Percentiles rank a stretch among this genome's conserved stretches.
These are phyloP conservation scores for Chrysochromulina tobinii DNA, from an alignment of 78 protist genomes.

Conservation along the genomic window DNA sequence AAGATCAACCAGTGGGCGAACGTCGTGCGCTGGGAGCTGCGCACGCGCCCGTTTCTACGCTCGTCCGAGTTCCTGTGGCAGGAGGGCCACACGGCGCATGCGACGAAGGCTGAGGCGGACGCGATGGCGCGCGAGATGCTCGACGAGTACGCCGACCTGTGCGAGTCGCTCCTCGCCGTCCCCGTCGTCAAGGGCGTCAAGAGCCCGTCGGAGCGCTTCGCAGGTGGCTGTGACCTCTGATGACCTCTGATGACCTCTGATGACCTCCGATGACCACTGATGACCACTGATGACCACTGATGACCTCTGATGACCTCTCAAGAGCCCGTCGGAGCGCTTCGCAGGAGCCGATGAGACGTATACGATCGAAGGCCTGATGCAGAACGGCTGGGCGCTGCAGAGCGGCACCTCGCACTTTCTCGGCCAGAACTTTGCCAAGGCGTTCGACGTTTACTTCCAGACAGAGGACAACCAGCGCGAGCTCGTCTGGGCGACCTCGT, in stretches of 20 bases:
- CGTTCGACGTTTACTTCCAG: constrained; percentile 32
- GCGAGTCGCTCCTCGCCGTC: neutral
- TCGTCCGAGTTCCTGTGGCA: constrained; percentile 58
- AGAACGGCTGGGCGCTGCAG: constrained; percentile 55
- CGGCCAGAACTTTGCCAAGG: constrained; percentile 62
- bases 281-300: too few species aligned
- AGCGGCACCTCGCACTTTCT: constrained; percentile 17
- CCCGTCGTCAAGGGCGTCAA: constrained; percentile 22
- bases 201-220: constrained; percentile 46
- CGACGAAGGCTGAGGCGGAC: constrained; percentile 60
- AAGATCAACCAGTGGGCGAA: constrained; percentile 56
- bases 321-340: constrained; percentile 44
- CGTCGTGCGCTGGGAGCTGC: constrained; percentile 62
- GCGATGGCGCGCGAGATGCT: constrained; percentile 43
- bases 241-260: too few species aligned
- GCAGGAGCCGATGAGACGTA: constrained; percentile 52
- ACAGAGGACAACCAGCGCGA: neutral
- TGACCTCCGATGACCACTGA: too few species aligned
- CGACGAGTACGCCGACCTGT: constrained; percentile 24
- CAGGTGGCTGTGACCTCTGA: constrained; percentile 34
- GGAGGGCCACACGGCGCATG: constrained; percentile 79
- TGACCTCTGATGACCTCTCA: neutral
- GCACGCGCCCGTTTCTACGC: constrained; percentile 55
- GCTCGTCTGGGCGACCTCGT: constrained; percentile 46
- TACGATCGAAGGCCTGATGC: constrained; percentile 49